Evolutionary conservation across 139 green algal genomes (phyloP), one percentile per base, ranked within the genome.

Genomic region (Ostreobium quekettii): DNA sequence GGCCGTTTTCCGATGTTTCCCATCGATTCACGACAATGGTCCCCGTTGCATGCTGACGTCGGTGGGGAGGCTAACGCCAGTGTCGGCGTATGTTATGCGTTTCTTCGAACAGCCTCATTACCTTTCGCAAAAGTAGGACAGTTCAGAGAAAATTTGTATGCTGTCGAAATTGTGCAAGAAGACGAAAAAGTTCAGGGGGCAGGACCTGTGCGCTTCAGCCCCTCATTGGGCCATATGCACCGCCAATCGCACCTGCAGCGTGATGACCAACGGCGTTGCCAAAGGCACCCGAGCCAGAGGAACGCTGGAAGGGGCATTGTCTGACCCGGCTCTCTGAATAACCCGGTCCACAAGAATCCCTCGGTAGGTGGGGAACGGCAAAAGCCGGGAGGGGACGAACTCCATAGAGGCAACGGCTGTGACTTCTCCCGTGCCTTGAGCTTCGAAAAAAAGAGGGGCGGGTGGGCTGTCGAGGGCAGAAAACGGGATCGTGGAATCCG

Each of bases 301-400:
- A 19, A 63, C 48, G 6, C 80, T 75, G 48, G 28, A 66, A 58
- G 70, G 26, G 15, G 42, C 59, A 47, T 58, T 48, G 24, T 69
- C 48, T 3, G 66, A 47, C 59, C 76, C 66, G 2, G 74, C 64
- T 46, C 53, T 11, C 67, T 79, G 80, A 29, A 87, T 29, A 2
- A 67, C 64, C 1, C 68, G 26, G 65, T 85, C 71, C 46, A 90
- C 78, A 66, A 72, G 85, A 3, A 90, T 53, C 11, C 84, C 84
- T 4, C 84, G 75, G 76, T 87, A 90, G 3, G 65, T 76, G 5
- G 84, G 82, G 72, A 80, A 85, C 2, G 63, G 24, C 58, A 82
- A 67, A 58, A 86, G 63, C 30, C 60, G 31, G 5, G 65, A 57
- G 2, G 83, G 83, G 2, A 81, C 78, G 61, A 90, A 90, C 35